Conservation (phyloP, 179 eudicot species). For the Beta macrorhiza region DNA sequence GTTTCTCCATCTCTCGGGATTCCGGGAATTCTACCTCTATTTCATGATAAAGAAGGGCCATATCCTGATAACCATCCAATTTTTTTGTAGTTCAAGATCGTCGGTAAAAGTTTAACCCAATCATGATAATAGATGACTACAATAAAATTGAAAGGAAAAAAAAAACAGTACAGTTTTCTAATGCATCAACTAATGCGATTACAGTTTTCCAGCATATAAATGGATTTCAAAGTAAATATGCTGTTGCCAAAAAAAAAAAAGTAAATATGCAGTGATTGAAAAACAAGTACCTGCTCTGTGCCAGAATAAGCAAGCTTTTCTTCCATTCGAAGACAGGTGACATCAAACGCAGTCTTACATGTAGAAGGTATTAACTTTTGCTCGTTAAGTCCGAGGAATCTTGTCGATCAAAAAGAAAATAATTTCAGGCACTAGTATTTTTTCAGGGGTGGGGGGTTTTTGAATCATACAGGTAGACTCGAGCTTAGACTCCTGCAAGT, state of each 20-base stretch:
- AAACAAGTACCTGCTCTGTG: constrained; percentile 60
- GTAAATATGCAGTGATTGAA: constrained; percentile 1
- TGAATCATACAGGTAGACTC: not conserved
- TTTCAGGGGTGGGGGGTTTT: too few relatives aligned
- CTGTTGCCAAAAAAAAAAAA: too few relatives aligned
- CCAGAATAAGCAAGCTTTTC: constrained; percentile 70
- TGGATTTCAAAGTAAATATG: not conserved
- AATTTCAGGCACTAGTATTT: too few relatives aligned
- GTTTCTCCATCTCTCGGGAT: constrained; percentile 50
- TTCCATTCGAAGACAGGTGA: constrained; percentile 83
- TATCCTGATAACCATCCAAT: constrained; percentile 50
- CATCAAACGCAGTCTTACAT: constrained; percentile 78
- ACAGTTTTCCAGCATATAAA: not conserved
- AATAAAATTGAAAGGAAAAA: not conserved
- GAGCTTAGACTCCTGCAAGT: not conserved
- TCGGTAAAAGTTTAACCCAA: not conserved
- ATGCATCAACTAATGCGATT: not conserved
- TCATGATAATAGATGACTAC: not conserved
- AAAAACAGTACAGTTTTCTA: not conserved
- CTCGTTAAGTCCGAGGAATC: constrained; percentile 80
- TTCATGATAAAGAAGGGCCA: constrained; percentile 94
- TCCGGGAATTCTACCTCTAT: constrained; percentile 74
- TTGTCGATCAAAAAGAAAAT: constrained; percentile 28
- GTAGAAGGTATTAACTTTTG: constrained; percentile 54
- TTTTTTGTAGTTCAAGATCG: not conserved